Evolutionary conservation across 2,329 filamentous ascomycete species (phyloP), one percentile per base, ranked within the genome.

Genomic region (Phyllosticta paracitricarpa): DNA sequence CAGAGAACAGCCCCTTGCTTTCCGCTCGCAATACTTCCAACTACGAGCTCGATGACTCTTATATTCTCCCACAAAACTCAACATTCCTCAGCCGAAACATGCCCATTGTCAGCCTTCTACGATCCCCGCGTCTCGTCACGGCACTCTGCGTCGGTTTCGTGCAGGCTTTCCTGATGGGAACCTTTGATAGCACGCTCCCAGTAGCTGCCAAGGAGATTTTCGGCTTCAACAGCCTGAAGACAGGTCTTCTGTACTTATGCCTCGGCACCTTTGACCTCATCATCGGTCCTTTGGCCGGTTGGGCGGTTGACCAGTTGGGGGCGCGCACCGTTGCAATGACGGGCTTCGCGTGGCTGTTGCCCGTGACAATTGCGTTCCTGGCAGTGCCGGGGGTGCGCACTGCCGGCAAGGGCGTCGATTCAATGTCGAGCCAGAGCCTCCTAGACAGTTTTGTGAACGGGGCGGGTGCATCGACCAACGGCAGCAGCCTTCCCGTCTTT

Each of bases 111-210:
- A 72, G 75, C 17, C 72, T 74, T 28, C 22, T 79, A 3, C 64
- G 65, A 12, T 66, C 69, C 22, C 71, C 73, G 55, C 65, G 65
- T 17, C 67, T 74, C 4, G 56, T 71, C 1, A 71, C 71, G 2
- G 68, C 72, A 1, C 63, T 71, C 2, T 68, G 75, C 69, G 65
- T 76, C 75, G 64, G 30, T 6, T 77, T 77, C 65, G 70, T 78
- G 12, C 77, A 81, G 67, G 78, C 79, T 1, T 62, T 70, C 5
- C 70, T 72, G 51, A 73, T 74, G 58, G 76, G 67, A 26, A 71
- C 73, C 51, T 80, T 79, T 64, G 79, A 81, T 65, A 76, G 78
- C 40, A 81, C 79, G 0, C 70, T 81, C 6, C 78, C 79, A 1
- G 73, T 76, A 0, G 72, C 76, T 4, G 77, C 77, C 9, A 67